Evolutionary conservation across 768 basidiomycete genomes (phyloP), one percentile per base, ranked within the genome.

Genomic region (Tulasnella sp.): DNA sequence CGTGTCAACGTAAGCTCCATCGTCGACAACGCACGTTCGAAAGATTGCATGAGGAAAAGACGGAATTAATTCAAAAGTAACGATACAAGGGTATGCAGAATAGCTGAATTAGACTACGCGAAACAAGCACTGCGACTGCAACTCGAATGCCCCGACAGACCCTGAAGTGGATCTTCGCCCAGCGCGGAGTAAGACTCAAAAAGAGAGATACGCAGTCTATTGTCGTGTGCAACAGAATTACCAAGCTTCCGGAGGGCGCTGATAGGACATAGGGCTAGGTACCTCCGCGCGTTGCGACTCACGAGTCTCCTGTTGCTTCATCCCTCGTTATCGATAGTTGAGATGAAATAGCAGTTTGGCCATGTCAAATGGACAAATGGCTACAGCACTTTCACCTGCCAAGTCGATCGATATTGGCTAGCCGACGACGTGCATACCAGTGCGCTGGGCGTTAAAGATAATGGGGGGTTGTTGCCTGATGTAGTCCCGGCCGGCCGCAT

Each of bases 371-470:
- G 23, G 20, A 7, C 61, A 9, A 16, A 44, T 44, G 44, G 44
- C 44, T 44, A 44, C 44, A 44, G 11, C 15, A 44, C 44, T 44
- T 18, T 15, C 15, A 44, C 44, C 44, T 44, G 44, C 61, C 61
- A 67, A 35, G 61, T 67, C 32, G 61, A 67, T 67, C 61, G 61
- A 67, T 67, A 67, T 67, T 67, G 32, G 61, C 61, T 67, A 67
- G 61, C 61, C 61, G 61, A 67, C 61, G 32, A 67, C 6, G 5
- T 67, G 26, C 61, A 67, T 67, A 67, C 61, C 61, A 18, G 3
- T 35, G 11, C 32, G 61, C 15, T 67, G 61, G 61, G 51, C 51
- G 20, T 32, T 26, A 2, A 67, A 16, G 26, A 67, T 26, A 67
- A 67, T 16, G 26, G 61, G 61, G 55, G 61, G 3, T 67, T 26